A percentile compares a stretch with the other conserved stretches of the same genome.
phyloP scores from a whole-genome alignment of 2,329 filamentous ascomycete genomes.

The Alternaria ethzedia region DNA sequence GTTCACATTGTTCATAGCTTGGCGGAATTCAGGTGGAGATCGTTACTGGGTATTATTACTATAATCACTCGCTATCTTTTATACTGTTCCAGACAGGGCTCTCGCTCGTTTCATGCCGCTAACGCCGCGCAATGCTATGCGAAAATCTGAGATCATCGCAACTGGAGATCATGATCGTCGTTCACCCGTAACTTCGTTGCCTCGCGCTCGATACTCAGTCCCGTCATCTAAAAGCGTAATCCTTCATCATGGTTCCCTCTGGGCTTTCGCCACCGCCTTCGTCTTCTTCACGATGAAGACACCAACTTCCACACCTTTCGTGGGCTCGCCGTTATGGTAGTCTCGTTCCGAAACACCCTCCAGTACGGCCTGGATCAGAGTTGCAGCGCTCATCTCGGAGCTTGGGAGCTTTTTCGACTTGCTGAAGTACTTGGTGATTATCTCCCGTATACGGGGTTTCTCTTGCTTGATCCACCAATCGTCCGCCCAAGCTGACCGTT shows the following conservation, averaged over 20 bases:
- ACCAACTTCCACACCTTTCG: conserved; percentile 55
- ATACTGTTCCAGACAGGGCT: conserved; percentile 9
- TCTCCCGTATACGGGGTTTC: conserved; percentile 63
- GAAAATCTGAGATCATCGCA: conserved; percentile 11
- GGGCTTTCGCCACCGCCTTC: conserved; percentile 6
- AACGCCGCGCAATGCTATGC: conserved; percentile 29
- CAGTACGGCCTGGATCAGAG: conserved; percentile 65
- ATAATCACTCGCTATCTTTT: conserved; percentile 13
- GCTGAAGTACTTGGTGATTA: conserved; percentile 54
- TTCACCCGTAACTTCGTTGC: background rate
- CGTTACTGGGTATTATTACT: conserved; percentile 22
- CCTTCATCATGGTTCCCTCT: background rate
- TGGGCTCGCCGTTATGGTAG: conserved; percentile 53
- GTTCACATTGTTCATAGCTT: too few relatives aligned
- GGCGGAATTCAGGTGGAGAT: too few relatives aligned
- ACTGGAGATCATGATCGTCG: background rate
- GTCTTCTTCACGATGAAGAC: conserved; percentile 54
- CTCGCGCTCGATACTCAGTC: background rate
- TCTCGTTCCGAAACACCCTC: conserved; percentile 62
- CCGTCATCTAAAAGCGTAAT: background rate
- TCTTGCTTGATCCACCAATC: conserved; percentile 72
- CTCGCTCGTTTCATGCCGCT: conserved; percentile 4
- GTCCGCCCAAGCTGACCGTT: conserved; percentile 61
- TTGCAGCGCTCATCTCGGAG: conserved; percentile 58
- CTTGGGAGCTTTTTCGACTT: conserved; percentile 52